phyloP scores from a whole-genome alignment of 2,329 filamentous ascomycete species.

The Fusarium siculi region DNA sequence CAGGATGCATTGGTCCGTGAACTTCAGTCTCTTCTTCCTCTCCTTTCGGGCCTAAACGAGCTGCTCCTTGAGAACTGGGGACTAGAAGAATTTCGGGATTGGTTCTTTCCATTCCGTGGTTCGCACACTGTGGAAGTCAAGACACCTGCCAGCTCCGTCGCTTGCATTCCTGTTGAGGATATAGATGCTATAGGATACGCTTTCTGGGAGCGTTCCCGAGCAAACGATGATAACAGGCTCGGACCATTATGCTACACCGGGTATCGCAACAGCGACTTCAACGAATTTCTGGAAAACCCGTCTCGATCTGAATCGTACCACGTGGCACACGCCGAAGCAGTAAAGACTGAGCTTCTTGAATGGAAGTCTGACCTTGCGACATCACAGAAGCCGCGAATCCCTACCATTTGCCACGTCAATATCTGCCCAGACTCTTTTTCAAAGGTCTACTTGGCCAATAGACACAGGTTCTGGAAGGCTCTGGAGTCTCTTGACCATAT shows the following conservation, averaged over 20 bases:
- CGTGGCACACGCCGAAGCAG: not conserved
- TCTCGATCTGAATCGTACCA: not conserved
- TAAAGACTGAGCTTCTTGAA: not conserved
- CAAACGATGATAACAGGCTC: not conserved
- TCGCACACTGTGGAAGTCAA: not conserved
- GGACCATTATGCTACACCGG: not conserved
- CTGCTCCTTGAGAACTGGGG: not conserved
- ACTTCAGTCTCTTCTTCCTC: not conserved
- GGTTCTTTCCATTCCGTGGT: not conserved
- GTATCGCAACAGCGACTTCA: not conserved
- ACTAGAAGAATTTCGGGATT: not conserved
- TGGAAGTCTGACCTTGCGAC: not conserved
- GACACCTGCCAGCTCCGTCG: not conserved
- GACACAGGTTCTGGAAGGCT: not conserved
- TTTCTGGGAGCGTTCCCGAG: not conserved
- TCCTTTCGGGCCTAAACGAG: not conserved
- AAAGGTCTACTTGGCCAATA: not conserved
- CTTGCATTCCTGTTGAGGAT: not conserved
- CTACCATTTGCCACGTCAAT: not conserved
- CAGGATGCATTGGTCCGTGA: not conserved
- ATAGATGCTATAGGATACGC: not conserved
- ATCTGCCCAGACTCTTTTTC: not conserved
- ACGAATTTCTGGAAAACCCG: not conserved
- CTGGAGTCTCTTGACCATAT: not conserved
- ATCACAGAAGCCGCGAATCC: not conserved